Conservation (phyloP, 2,329 filamentous ascomycete species). For the Phaeosphaeriaceae sp. region DNA sequence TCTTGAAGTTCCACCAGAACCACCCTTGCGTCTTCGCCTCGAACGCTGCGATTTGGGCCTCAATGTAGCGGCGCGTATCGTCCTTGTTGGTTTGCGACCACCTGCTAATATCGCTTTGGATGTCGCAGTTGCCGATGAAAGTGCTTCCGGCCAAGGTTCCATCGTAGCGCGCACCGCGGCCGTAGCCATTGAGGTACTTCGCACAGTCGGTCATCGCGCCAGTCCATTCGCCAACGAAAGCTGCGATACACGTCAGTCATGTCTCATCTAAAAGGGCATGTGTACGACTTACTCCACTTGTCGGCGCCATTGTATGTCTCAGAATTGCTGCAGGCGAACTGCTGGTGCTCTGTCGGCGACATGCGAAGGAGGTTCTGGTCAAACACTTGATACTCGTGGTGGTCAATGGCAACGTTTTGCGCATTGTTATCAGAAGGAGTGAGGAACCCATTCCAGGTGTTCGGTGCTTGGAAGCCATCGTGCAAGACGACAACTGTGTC, state of each 20-base stretch:
- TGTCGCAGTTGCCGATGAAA: slow-evolving; percentile 62
- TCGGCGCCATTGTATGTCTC: slow-evolving; percentile 59
- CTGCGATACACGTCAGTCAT: background rate
- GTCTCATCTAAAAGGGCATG: background rate
- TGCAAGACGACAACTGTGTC: slow-evolving; percentile 63
- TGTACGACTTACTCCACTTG: slow-evolving; percentile 59
- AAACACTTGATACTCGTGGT: slow-evolving; percentile 74
- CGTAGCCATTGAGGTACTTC: slow-evolving; percentile 60
- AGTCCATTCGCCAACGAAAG: slow-evolving; percentile 72
- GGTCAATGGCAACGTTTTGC: slow-evolving; percentile 67
- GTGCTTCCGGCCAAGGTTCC: slow-evolving; percentile 59
- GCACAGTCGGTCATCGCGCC: slow-evolving; percentile 70
- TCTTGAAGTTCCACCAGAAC: slow-evolving; percentile 68
- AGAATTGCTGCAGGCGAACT: slow-evolving; percentile 63
- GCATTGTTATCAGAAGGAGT: slow-evolving; percentile 58
- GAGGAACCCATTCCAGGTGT: slow-evolving; percentile 68
- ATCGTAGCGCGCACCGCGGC: slow-evolving; percentile 66
- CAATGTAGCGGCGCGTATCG: slow-evolving; percentile 60
- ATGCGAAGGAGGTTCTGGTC: slow-evolving; percentile 58
- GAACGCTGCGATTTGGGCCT: slow-evolving; percentile 62
- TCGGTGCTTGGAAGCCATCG: slow-evolving; percentile 62
- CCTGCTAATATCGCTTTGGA: slow-evolving; percentile 56
- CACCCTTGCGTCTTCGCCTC: slow-evolving; percentile 61
- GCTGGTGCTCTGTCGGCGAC: slow-evolving; percentile 60
- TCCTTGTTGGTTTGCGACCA: slow-evolving; percentile 56